Percentiles rank a stretch among this genome's conserved stretches.
These are phyloP conservation scores for Chalaropsis thielavioides DNA, from an alignment of 2,329 filamentous ascomycete species.

Conservation along the genomic window DNA sequence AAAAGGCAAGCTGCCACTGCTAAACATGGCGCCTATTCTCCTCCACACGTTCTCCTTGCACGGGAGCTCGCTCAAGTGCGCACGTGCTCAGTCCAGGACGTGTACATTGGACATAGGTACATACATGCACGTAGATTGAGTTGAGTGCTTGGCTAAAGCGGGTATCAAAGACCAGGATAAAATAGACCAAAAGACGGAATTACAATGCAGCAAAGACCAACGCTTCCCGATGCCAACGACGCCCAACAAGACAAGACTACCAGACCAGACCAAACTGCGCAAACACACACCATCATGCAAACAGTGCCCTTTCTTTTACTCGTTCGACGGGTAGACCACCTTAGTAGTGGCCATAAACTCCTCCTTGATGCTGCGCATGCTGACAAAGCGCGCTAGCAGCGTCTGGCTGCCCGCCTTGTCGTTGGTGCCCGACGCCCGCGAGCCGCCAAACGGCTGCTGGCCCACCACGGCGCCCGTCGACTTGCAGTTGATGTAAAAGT, in stretches of 20 bases:
- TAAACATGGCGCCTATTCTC: neutral
- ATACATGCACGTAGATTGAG: neutral
- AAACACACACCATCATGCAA: neutral
- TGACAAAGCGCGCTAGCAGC: constrained; percentile 51
- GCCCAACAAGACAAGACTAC: neutral
- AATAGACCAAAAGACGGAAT: constrained; percentile 6
- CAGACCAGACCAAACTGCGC: no score
- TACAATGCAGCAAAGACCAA: neutral
- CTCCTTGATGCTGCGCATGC: constrained; percentile 56
- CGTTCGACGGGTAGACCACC: constrained; percentile 60
- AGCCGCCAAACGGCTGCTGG: constrained; percentile 58
- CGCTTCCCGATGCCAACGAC: constrained; percentile 4
- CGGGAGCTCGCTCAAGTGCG: neutral
- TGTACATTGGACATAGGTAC: neutral
- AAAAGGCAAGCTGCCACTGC: no score
- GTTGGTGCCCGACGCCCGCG: constrained; percentile 54
- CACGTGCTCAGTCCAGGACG: neutral
- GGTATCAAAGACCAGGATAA: neutral
- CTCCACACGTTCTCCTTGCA: neutral
- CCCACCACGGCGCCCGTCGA: constrained; percentile 59
- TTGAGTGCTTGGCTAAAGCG: no score
- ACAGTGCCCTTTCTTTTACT: constrained; percentile 23
- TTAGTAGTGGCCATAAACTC: constrained; percentile 51
- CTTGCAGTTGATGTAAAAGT: constrained; percentile 82
- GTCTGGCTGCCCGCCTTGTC: constrained; percentile 57